Evolutionary conservation across 2,329 filamentous ascomycete genomes (phyloP).

Genomic region (Trichoderma atroviride): DNA sequence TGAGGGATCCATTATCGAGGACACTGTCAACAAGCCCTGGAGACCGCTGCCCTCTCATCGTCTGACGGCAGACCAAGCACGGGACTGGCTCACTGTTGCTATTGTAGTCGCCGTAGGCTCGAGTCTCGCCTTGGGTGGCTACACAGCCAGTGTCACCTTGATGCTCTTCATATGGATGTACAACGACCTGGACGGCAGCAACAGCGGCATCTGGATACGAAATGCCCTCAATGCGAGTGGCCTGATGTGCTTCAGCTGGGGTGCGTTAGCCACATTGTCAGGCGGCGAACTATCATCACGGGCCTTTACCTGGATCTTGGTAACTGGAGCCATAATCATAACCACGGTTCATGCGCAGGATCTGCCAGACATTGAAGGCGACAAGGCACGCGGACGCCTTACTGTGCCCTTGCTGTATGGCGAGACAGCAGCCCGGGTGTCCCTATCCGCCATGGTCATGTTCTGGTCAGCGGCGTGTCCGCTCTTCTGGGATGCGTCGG

Average conservation of each 20-base stretch:
- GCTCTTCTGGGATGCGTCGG: slow-evolving; percentile 23
- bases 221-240: slow-evolving; percentile 36
- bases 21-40: slow-evolving; percentile 40
- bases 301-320: slow-evolving; percentile 31
- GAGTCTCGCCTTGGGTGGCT: slow-evolving; percentile 28
- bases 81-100: slow-evolving; percentile 31
- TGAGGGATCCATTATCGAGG: slow-evolving; percentile 33
- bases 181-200: slow-evolving; percentile 37
- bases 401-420: slow-evolving; percentile 36
- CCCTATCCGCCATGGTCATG: slow-evolving; percentile 29
- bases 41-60: slow-evolving; percentile 34
- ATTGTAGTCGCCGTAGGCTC: slow-evolving; percentile 31
- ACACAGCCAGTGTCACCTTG: slow-evolving; percentile 31
- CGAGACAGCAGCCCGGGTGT: slow-evolving; percentile 29
- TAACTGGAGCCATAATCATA: slow-evolving; percentile 32
- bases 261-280: slow-evolving; percentile 31
- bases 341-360: slow-evolving; percentile 38
- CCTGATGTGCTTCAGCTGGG: slow-evolving; percentile 37
- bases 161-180: slow-evolving; percentile 38
- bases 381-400: slow-evolving; percentile 33
- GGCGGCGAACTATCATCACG: slow-evolving; percentile 24
- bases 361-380: slow-evolving; percentile 35
- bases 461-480: slow-evolving; percentile 30
- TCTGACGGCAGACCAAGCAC: slow-evolving; percentile 33
- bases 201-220: slow-evolving; percentile 32